A percentile compares a stretch with the other conserved stretches of the same genome.
phyloP scores from a whole-genome alignment of 1,284 basidiomycete species.

The Pseudomicrostroma phylloplanum region DNA sequence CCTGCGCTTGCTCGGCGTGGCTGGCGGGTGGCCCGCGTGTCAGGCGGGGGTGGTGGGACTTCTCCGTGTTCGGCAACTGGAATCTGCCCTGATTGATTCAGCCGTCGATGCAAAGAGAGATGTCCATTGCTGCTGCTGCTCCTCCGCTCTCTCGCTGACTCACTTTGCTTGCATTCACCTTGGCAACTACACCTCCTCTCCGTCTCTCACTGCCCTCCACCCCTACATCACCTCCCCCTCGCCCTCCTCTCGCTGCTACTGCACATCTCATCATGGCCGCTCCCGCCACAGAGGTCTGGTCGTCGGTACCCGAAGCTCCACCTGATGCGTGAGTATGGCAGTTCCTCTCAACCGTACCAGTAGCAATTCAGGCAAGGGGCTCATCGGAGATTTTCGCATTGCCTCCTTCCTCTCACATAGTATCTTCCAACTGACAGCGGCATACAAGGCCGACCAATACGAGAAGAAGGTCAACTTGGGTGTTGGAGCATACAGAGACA shows the following conservation, averaged over 20 bases:
- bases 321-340: conserved; percentile 36
- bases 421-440: conserved; percentile 84
- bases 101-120: no score
- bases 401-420: conserved; percentile 14
- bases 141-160: no score
- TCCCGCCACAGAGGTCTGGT: conserved; percentile 19
- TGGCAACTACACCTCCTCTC: no score
- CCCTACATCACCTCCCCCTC: background rate
- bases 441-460: conserved; percentile 75
- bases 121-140: no score
- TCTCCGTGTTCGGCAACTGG: no score
- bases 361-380: background rate
- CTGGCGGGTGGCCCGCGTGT: no score
- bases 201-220: no score
- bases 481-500: conserved; percentile 53
- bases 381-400: background rate
- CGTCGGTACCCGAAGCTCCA: conserved; percentile 32
- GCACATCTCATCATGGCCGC: conserved; percentile 12
- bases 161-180: no score
- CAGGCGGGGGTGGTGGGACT: no score
- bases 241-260: conserved; percentile 1
- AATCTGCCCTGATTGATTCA: no score
- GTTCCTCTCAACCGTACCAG: background rate
- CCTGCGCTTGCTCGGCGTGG: no score
- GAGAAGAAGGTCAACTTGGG: conserved; percentile 85